Percentiles rank a stretch among this genome's conserved stretches.
Evolutionary conservation across 2,329 filamentous ascomycete species (phyloP).

Genomic region (Teratosphaeria gauchensis): DNA sequence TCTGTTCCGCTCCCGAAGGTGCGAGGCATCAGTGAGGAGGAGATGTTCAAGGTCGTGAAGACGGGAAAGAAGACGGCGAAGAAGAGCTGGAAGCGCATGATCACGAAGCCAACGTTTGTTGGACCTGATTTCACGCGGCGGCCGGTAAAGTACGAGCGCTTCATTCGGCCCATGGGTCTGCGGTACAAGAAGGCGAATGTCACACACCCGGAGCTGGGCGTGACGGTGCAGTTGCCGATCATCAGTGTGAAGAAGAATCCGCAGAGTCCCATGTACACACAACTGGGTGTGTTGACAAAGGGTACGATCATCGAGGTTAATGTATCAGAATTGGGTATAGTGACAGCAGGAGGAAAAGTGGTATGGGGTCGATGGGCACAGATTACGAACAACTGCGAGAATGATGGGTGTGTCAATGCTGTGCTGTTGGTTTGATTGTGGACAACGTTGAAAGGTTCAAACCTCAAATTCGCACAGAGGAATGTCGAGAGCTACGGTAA

Average conservation of each 20-base stretch:
- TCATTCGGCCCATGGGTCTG: conserved; percentile 63
- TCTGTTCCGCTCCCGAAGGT: conserved; percentile 89
- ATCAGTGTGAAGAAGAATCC: conserved; percentile 71
- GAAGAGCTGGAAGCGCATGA: conserved; percentile 67
- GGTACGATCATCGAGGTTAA: conserved; percentile 86
- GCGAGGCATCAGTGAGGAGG: conserved; percentile 84
- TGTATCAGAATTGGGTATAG: conserved; percentile 80
- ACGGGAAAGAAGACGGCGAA: conserved; percentile 91
- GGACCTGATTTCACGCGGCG: conserved; percentile 81
- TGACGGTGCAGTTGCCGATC: conserved; percentile 70
- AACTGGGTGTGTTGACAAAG: conserved; percentile 80
- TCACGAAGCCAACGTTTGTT: conserved; percentile 73
- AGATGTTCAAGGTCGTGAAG: conserved; percentile 95
- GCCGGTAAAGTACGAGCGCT: conserved; percentile 52
- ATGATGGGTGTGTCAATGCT: conserved; percentile 48
- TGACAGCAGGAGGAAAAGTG: conserved; percentile 85
- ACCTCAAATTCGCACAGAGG: not conserved
- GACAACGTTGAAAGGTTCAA: not conserved
- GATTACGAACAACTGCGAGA: conserved; percentile 51
- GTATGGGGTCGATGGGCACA: conserved; percentile 84
- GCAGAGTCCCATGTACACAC: conserved; percentile 82
- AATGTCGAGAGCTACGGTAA: not conserved
- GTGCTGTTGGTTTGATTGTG: conserved; percentile 12
- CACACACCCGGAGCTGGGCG: conserved; percentile 66
- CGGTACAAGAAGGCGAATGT: conserved; percentile 66